Evolutionary conservation across 768 basidiomycete genomes (phyloP).

Genomic region (Rossbeevera mucosa): DNA sequence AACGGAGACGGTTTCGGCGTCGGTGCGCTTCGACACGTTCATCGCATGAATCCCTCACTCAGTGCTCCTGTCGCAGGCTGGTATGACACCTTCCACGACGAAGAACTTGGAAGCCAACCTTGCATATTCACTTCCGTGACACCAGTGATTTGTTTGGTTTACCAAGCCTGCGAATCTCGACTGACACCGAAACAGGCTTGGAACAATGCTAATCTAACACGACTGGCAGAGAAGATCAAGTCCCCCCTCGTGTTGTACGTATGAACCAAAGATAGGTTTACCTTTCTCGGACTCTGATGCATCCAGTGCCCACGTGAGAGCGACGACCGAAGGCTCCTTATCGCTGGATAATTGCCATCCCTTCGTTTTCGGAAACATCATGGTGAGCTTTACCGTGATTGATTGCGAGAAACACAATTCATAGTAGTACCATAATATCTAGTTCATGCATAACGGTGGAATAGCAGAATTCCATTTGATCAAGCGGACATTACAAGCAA

Average conservation of each 20-base stretch:
- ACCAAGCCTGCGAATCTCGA: background rate
- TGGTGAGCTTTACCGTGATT: constrained; percentile 48
- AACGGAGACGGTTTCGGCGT: constrained; percentile 97
- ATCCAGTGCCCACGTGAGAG: constrained; percentile 81
- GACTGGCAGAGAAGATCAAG: constrained; percentile 95
- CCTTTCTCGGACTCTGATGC: constrained; percentile 1
- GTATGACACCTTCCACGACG: constrained; percentile 86
- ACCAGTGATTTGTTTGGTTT: constrained; percentile 59
- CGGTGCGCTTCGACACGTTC: constrained; percentile 44
- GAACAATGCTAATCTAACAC: constrained; percentile 92
- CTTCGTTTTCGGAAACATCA: constrained; percentile 85
- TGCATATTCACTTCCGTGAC: constrained; percentile 96
- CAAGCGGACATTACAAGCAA: constrained; percentile 75
- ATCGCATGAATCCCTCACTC: background rate
- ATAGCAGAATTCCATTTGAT: constrained; percentile 79
- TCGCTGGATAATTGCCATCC: constrained; percentile 95
- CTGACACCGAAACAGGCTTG: constrained; percentile 63
- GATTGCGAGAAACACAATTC: background rate
- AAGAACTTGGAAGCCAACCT: constrained; percentile 80
- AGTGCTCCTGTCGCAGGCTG: constrained; percentile 52
- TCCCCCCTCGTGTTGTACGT: constrained; percentile 90
- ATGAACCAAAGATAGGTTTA: background rate
- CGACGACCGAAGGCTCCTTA: constrained; percentile 88
- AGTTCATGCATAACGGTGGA: constrained; percentile 99
- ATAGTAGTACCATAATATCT: background rate